Base-by-base conservation (phyloP, 208 protist genomes). In the Leishmania mexicana region DNA sequence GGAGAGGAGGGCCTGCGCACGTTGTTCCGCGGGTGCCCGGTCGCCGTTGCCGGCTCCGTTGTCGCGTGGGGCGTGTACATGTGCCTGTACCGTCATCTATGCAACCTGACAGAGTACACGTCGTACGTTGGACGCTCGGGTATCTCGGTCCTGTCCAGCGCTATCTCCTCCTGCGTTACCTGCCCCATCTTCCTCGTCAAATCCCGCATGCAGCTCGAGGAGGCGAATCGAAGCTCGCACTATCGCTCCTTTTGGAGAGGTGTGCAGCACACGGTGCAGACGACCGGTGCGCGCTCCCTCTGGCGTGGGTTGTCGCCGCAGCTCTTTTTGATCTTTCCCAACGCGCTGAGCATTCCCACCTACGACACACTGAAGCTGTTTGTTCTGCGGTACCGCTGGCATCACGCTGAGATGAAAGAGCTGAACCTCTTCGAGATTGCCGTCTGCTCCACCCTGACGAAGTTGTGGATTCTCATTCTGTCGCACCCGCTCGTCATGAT, bases 191-290 rank as follows among this genome's bases (percentile, higher is more conserved):
- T 93, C 42, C 82, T 96, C 11, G 81, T 96, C 79, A 96, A 96
- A 80, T 90, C 91, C 1, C 89, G 93, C 73, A 96, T 96, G 93
- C 93, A 96, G 87, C 82, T 94, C 31, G 93, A 98, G 83, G 94
- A 96, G 81, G 31, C 79, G 17, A 45, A 87, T 62, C 57, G 65
- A 51, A 81, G 80, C 40, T 60, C 35, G 47, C 74, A 91, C 80
- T 97, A 97, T 82, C 84, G 79, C n/a, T 89, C 87, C n/a, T 96
- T 97, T 80, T 81, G 83, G 62, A 53, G 42, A 15, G 93, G 92
- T 13, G 13, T 96, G 1, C 75, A 65, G 17, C 84, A 96, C 80
- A 85, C 89, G 2, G 80, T 97, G 2, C 73, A 68, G 19, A 93
- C 89, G 2, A 84, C 73, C 3, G 95, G 95, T 24, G 71, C 94